A percentile compares a stretch with the other conserved stretches of the same genome.
phyloP scores from a whole-genome alignment of 208 protist species.

The Leptomonas seymouri region DNA sequence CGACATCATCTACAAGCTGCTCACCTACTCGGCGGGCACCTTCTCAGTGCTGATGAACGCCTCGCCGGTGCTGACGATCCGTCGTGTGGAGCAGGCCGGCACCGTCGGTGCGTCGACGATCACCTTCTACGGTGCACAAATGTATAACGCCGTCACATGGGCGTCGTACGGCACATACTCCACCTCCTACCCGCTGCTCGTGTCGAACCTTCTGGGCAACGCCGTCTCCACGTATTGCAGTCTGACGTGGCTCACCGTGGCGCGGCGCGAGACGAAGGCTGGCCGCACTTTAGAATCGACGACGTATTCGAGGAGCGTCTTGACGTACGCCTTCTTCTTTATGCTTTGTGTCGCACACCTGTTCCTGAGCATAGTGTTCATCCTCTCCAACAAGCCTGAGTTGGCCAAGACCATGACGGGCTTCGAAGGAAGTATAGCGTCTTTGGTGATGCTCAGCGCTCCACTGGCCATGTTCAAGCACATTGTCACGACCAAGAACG shows the following conservation, averaged over 20 bases:
- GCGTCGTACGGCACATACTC: conserved; percentile 59
- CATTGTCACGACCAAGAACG: conserved; percentile 65
- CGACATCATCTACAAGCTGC: conserved; percentile 38
- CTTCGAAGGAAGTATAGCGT: conserved; percentile 43
- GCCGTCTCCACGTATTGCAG: conserved; percentile 60
- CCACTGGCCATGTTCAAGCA: conserved; percentile 53
- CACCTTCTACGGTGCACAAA: conserved; percentile 63
- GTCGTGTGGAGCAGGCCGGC: conserved; percentile 45
- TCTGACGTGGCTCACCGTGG: conserved; percentile 58
- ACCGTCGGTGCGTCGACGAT: conserved; percentile 58
- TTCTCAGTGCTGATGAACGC: conserved; percentile 60
- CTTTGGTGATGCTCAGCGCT: conserved; percentile 59
- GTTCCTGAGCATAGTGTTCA: conserved; percentile 37
- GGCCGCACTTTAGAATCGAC: conserved; percentile 46
- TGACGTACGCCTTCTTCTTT: conserved; percentile 47
- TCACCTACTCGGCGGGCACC: conserved; percentile 50
- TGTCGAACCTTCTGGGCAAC: conserved; percentile 59
- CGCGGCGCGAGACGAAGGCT: conserved; percentile 50
- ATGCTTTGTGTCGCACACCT: conserved; percentile 33
- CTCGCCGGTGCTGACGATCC: conserved; percentile 50
- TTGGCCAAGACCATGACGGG: conserved; percentile 42
- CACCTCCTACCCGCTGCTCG: conserved; percentile 41
- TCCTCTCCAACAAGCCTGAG: conserved; percentile 25
- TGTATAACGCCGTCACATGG: conserved; percentile 60
- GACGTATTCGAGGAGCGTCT: conserved; percentile 52